Evolutionary conservation across 164 flowering plant species (phyloP), one percentile per base, ranked within the genome.

Genomic region (Protea cynaroides): DNA sequence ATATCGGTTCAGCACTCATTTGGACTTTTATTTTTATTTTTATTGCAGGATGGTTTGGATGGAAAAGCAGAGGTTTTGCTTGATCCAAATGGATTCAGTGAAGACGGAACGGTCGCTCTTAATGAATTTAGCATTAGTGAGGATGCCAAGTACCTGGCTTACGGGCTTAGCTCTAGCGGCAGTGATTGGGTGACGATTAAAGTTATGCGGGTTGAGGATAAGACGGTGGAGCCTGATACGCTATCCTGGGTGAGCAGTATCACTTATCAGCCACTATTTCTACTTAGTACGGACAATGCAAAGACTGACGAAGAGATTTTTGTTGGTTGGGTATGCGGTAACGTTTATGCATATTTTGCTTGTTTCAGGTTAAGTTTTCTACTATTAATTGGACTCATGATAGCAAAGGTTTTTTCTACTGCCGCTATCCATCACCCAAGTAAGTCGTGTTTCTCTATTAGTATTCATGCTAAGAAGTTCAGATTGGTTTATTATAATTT

Each of bases 171-270:
- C 76, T 70, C 88, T 1, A 95, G 97, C 68, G 99, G 99, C 34
- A 95, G 99, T 67, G 99, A 95, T 71, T 95, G 99, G 99, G 91
- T 88, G 22, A 90, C 86, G 0, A 81, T 95, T 22, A 92, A 90
- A 73, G 95, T 95, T n/a, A 87, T 90, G 89, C 70, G 80, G 24
- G 68, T 92, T 60, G 86, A 83, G 65, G 96, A 92, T 70, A 84
- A 82, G 79, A 64, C 0, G 10, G 76, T 72, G 3, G 84, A 86
- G 71, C 77, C 90, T 52, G 97, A 92, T 68, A 79, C 82, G 21
- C 60, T 92, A 38, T 81, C 84, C 21, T 92, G 98, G 98, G 99
- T 92, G 54, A 73, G 89, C 71, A 49, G 8, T 58, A 25, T 12
- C 5, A 29, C 34, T 40, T 40, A 40, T 8, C 13, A 40, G 46